Percentiles rank a stretch among this genome's conserved stretches.
Evolutionary conservation across 495 filamentous ascomycete species (phyloP).

Genomic region (Ramalina intermedia): DNA sequence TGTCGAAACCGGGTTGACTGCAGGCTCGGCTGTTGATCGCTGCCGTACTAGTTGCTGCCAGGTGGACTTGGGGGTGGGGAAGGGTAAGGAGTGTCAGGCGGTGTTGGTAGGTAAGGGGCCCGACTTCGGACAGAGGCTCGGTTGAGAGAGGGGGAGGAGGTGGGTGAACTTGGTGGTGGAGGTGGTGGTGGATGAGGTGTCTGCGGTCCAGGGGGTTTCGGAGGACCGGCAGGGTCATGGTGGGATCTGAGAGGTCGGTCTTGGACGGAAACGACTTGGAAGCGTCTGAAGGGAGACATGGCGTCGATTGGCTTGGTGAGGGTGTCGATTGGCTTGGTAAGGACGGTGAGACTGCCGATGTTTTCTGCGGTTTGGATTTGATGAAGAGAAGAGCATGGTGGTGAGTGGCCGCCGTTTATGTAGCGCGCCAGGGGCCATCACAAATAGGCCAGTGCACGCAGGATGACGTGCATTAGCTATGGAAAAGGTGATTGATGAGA

Average conservation of each 20-base stretch:
- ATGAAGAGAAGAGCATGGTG: no score
- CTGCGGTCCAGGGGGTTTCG: slow-evolving; percentile 4
- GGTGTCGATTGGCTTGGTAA: background rate
- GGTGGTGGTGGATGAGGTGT: slow-evolving; percentile 5
- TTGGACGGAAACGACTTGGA: background rate
- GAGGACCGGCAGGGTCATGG: background rate
- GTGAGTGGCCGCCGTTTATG: no score
- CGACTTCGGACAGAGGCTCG: background rate
- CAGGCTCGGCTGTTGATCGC: no score
- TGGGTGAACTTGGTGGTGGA: slow-evolving; percentile 10
- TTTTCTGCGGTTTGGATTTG: background rate
- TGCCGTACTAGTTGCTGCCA: background rate
- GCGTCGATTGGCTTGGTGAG: background rate
- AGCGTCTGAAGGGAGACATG: background rate
- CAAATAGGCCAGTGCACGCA: no score
- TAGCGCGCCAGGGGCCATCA: no score
- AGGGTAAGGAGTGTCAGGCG: background rate
- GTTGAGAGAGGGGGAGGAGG: background rate
- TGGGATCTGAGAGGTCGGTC: background rate
- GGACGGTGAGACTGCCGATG: background rate
- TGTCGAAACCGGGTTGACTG: no score
- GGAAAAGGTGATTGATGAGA: background rate
- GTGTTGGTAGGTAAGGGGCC: background rate
- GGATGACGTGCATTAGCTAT: background rate
- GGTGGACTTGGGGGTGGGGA: background rate